phyloP scores from a whole-genome alignment of 1,139 yeast species.

The Pichia sp. region DNA sequence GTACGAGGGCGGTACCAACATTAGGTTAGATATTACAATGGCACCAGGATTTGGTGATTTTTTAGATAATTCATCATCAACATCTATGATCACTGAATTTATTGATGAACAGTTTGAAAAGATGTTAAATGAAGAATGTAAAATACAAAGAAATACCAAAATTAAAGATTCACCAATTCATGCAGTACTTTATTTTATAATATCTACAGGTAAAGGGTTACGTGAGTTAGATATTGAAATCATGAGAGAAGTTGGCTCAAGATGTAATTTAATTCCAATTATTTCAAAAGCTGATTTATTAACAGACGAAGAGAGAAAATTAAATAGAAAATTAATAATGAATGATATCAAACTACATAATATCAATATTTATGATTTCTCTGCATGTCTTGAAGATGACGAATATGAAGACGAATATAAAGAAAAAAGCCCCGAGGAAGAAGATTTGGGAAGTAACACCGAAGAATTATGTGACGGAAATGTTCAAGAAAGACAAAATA shows the following conservation, averaged over 20 bases:
- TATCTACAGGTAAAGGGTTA: conserved; percentile 79
- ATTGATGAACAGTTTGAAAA: conserved; percentile 37
- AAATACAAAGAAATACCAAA: conserved; percentile 36
- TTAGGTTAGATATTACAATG: conserved; percentile 35
- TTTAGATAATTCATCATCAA: conserved; percentile 30
- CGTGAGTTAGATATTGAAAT: conserved; percentile 77
- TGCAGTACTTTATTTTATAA: conserved; percentile 82
- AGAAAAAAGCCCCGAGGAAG: background rate
- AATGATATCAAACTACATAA: conserved; percentile 65
- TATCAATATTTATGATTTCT: conserved; percentile 76
- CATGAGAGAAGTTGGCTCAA: conserved; percentile 72
- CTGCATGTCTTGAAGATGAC: conserved; percentile 41
- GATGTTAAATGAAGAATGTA: conserved; percentile 40
- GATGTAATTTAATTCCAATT: conserved; percentile 89
- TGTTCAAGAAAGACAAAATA: too few species aligned
- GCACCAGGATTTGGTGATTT: conserved; percentile 43
- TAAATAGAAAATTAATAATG: conserved; percentile 65
- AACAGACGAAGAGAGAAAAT: conserved; percentile 67
- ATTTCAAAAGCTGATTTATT: conserved; percentile 88
- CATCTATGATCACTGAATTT: conserved; percentile 25
- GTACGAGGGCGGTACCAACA: conserved; percentile 37
- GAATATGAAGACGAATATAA: conserved; percentile 15
- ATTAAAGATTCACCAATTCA: conserved; percentile 77
- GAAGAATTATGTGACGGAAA: too few species aligned
- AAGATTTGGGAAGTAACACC: too few species aligned